These are phyloP conservation scores for Solanum etuberosum DNA, from an alignment of 257 asterid species.

Conservation along the genomic window DNA sequence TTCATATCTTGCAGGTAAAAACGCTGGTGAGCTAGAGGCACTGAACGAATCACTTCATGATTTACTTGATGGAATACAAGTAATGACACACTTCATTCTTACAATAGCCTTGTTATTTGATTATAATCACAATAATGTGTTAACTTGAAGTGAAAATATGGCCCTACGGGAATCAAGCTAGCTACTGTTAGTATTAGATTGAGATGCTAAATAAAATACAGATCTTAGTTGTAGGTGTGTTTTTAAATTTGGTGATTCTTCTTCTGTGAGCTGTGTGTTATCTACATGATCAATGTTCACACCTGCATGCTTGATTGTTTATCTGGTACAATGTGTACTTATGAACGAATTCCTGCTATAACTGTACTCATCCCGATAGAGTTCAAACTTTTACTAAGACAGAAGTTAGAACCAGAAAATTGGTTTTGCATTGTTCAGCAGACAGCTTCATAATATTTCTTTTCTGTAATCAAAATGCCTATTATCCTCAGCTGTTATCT, in stretches of 20 bases:
- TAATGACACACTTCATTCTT: constrained; percentile 7
- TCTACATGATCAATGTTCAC: background rate
- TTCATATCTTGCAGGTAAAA: constrained; percentile 36
- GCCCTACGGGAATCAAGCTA: background rate
- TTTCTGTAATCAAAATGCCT: background rate
- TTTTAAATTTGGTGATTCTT: background rate
- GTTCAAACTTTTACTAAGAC: background rate
- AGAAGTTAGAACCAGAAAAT: background rate
- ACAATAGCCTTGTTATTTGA: background rate
- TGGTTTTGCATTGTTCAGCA: background rate
- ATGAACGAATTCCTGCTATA: background rate
- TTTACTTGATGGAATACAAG: constrained; percentile 97
- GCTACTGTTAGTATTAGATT: background rate
- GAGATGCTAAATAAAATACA: background rate
- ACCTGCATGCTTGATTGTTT: background rate
- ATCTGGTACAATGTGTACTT: background rate
- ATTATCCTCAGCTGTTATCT: background rate
- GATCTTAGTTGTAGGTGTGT: background rate
- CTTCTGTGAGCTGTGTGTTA: background rate
- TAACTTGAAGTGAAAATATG: background rate
- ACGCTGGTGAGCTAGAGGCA: constrained; percentile 55
- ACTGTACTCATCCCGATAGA: background rate
- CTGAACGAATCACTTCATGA: constrained; percentile 78
- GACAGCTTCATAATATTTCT: background rate
- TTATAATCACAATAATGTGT: background rate